Conservation (phyloP, 768 basidiomycete species). For the Mycena belliarum region DNA sequence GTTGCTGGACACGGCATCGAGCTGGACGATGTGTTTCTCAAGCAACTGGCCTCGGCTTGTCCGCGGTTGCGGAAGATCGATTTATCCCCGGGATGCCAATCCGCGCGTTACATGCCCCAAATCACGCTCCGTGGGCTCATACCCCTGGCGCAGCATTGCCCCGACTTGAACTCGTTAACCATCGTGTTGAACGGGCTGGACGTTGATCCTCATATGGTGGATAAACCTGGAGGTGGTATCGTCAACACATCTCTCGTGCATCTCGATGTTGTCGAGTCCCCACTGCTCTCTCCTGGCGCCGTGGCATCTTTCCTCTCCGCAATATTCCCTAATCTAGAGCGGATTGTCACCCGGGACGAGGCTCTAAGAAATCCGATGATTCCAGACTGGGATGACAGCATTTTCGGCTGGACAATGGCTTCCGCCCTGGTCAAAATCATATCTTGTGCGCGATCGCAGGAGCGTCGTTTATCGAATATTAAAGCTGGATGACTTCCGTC, state of each 20-base stretch:
- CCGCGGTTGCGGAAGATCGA: conserved; percentile 1
- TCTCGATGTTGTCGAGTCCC: conserved; percentile 13
- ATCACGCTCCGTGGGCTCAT: conserved; percentile 2
- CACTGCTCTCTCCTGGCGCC: background rate
- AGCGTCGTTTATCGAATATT: background rate
- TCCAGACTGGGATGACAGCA: conserved; percentile 3
- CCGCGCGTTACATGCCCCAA: background rate
- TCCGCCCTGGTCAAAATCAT: background rate
- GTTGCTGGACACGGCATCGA: background rate
- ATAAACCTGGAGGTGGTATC: conserved; percentile 7
- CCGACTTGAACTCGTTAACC: background rate
- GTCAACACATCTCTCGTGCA: background rate
- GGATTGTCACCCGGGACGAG: background rate
- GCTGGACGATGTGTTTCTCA: background rate
- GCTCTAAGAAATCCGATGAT: background rate
- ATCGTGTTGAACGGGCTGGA: background rate
- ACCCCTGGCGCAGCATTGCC: conserved; percentile 7
- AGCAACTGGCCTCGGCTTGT: conserved; percentile 1
- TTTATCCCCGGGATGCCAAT: background rate
- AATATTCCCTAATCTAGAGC: conserved; percentile 5
- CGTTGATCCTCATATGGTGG: background rate
- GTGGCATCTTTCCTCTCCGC: conserved; percentile 11
- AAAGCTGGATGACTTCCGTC: conserved; percentile 3
- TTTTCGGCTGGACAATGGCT: background rate
- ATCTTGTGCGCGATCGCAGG: conserved; percentile 7